Evolutionary conservation across 129 eudicot species (phyloP).

Genomic region (Flaveria robusta): DNA sequence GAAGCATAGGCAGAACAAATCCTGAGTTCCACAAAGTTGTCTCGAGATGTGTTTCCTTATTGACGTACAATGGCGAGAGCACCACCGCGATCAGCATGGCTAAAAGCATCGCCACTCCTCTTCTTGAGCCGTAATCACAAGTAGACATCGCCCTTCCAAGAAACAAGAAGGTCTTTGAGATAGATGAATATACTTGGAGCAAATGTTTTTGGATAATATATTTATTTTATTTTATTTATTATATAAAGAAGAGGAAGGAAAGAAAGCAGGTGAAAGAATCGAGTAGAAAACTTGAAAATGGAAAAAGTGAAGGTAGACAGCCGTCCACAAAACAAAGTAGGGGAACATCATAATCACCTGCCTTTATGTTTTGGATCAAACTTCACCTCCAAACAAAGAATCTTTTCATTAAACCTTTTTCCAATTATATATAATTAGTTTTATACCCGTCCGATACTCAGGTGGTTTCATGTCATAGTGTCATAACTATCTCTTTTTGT

Average conservation of each 20-base stretch:
- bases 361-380: slow-evolving; percentile 21
- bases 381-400: slow-evolving; percentile 34
- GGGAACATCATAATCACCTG: slow-evolving; percentile 24
- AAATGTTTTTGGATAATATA: background rate
- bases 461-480: too few relatives aligned
- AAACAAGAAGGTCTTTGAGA: background rate
- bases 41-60: slow-evolving; percentile 46
- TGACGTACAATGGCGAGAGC: slow-evolving; percentile 70
- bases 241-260: slow-evolving; percentile 9
- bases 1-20: slow-evolving; percentile 66
- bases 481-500: too few relatives aligned
- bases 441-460: too few relatives aligned
- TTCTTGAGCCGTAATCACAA: slow-evolving; percentile 36
- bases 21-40: slow-evolving; percentile 66
- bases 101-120: slow-evolving; percentile 69
- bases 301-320: slow-evolving; percentile 15
- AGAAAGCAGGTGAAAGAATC: slow-evolving; percentile 35
- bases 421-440: too few relatives aligned
- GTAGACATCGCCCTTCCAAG: background rate
- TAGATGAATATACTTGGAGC: background rate
- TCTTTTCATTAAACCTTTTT: background rate
- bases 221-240: background rate
- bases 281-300: slow-evolving; percentile 27
- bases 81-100: slow-evolving; percentile 61
- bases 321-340: slow-evolving; percentile 56